phyloP scores from a whole-genome alignment of 1,139 yeast species.

The Suhomyces kunorum region DNA sequence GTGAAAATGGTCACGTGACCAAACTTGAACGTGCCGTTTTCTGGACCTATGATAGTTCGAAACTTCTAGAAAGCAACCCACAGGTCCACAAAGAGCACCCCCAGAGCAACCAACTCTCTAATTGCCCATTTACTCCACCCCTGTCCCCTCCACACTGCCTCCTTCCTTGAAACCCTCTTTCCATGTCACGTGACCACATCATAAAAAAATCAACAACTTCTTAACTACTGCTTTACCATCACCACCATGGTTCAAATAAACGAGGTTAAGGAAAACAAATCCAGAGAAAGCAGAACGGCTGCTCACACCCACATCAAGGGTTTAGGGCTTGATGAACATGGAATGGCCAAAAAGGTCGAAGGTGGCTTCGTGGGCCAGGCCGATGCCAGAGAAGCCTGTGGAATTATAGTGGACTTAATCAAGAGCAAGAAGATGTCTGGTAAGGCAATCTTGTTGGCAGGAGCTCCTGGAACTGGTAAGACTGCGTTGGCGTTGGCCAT shows the following conservation, averaged over 20 bases:
- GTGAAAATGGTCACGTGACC: too few relatives aligned
- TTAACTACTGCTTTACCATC: conserved; percentile 1
- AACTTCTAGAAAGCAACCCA: too few relatives aligned
- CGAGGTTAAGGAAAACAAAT: conserved; percentile 66
- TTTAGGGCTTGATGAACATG: conserved; percentile 88
- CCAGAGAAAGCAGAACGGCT: conserved; percentile 79
- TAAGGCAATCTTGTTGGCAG: conserved; percentile 91
- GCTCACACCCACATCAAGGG: conserved; percentile 98
- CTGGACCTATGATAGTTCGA: too few relatives aligned
- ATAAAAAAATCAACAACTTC: conserved; percentile 8
- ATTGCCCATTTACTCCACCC: not conserved
- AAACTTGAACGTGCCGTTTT: too few relatives aligned
- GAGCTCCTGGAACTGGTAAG: conserved; percentile 98
- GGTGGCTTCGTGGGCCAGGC: conserved; percentile 96
- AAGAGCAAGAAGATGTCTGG: conserved; percentile 94
- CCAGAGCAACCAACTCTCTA: not conserved
- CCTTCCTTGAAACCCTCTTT: not conserved
- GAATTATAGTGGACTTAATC: conserved; percentile 90
- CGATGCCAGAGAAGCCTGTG: conserved; percentile 97
- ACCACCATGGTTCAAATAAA: conserved; percentile 72
- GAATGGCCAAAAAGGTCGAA: conserved; percentile 79
- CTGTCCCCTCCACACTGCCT: not conserved
- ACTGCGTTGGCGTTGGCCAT: conserved; percentile 96
- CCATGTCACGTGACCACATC: conserved; percentile 4
- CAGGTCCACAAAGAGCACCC: too few relatives aligned